Evolutionary conservation across 371 early-diverging fungal species (phyloP).

Genomic region (Smittium mucronatum): DNA sequence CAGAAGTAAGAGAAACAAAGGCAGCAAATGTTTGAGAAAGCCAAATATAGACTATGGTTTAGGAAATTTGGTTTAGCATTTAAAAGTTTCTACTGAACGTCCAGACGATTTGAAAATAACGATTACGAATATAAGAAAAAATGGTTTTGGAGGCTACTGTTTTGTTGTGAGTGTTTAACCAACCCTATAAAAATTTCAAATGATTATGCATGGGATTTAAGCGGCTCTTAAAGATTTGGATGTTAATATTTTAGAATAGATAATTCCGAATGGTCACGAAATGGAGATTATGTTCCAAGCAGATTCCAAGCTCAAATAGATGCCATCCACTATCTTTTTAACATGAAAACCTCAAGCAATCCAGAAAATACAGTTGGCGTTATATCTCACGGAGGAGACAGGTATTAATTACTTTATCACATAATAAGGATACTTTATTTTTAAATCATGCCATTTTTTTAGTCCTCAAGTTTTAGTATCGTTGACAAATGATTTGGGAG

Average conservation of each 20-base stretch:
- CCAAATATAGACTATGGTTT: too few species aligned
- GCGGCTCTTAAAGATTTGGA: neutral
- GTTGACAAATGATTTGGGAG: slow-evolving; percentile 79
- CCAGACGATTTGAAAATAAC: too few species aligned
- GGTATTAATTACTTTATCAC: too few species aligned
- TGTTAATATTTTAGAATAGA: slow-evolving; percentile 51
- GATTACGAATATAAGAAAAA: neutral
- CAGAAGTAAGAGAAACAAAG: too few species aligned
- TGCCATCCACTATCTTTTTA: slow-evolving; percentile 83
- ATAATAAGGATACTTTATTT: too few species aligned
- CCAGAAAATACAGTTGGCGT: slow-evolving; percentile 95
- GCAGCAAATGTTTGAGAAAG: too few species aligned
- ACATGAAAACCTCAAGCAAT: slow-evolving; percentile 80
- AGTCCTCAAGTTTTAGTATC: slow-evolving; percentile 90
- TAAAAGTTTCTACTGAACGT: too few species aligned
- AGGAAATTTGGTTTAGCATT: too few species aligned
- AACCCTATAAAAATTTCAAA: neutral
- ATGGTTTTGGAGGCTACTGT: slow-evolving; percentile 52
- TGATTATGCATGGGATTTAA: neutral
- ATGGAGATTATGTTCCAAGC: slow-evolving; percentile 95
- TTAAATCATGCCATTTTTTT: too few species aligned
- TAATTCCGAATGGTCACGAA: slow-evolving; percentile 98
- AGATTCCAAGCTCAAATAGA: slow-evolving; percentile 92
- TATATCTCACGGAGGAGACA: slow-evolving; percentile 90
- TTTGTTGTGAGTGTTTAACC: slow-evolving; percentile 37